Evolutionary conservation across 169 alveolate genomes (phyloP).

Genomic region (Plasmodium billcollinsi): DNA sequence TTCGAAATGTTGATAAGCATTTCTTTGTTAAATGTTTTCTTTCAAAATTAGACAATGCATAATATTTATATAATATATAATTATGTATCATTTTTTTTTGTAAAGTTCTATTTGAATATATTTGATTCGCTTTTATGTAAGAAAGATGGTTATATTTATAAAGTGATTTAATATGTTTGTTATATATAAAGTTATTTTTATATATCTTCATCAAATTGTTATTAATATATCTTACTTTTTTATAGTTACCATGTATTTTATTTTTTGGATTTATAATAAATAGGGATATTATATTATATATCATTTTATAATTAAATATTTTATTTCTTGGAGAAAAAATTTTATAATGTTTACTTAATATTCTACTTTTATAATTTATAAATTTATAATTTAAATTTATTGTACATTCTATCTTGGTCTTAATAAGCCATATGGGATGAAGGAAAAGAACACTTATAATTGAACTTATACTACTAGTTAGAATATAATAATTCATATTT

Average conservation of each 20-base stretch:
- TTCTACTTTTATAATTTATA: conserved; percentile 68
- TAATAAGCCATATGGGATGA: conserved; percentile 68
- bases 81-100: conserved; percentile 62
- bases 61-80: conserved; percentile 56
- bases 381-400: conserved; percentile 68
- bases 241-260: conserved; percentile 7
- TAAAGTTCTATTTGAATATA: conserved; percentile 5
- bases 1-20: conserved; percentile 17
- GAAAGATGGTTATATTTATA: conserved; percentile 41
- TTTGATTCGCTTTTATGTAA: conserved; percentile 16
- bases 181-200: conserved; percentile 53
- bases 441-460: conserved; percentile 44
- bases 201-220: background rate
- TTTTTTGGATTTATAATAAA: conserved; percentile 4
- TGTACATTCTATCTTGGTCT: conserved; percentile 74
- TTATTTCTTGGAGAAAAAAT: conserved; percentile 33
- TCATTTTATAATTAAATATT: background rate
- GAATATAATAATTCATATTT: conserved; percentile 63
- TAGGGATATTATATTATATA: conserved; percentile 8
- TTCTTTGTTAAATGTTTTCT: conserved; percentile 41
- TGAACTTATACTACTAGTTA: conserved; percentile 71
- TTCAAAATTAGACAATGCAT: conserved; percentile 50
- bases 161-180: conserved; percentile 26
- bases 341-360: conserved; percentile 42
- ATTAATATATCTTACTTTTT: conserved; percentile 14